Conservation (phyloP, 345 rosid species). For the Populus simonii region DNA sequence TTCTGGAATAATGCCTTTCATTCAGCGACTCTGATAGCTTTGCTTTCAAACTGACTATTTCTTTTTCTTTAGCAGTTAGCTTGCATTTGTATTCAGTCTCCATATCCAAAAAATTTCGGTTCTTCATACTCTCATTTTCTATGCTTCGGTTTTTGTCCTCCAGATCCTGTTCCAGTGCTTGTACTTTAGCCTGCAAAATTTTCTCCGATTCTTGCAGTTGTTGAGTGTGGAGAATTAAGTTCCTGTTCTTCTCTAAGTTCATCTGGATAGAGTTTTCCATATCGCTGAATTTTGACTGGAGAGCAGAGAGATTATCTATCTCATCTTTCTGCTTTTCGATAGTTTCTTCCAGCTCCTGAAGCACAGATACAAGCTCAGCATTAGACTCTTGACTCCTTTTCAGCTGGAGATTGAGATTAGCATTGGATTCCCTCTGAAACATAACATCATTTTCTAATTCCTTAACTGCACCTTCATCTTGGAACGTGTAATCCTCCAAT, state of each 20-base stretch:
- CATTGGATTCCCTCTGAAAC: constrained; percentile 43
- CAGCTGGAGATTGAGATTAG: constrained; percentile 45
- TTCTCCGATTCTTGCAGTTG: constrained; percentile 37
- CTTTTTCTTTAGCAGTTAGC: constrained; percentile 37
- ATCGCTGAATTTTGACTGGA: constrained; percentile 29
- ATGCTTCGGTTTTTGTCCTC: constrained; percentile 16
- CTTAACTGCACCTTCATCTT: constrained; percentile 18
- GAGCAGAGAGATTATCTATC: constrained; percentile 27
- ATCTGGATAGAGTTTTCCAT: constrained; percentile 26
- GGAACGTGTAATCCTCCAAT: constrained; percentile 24
- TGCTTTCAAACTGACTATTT: constrained; percentile 31
- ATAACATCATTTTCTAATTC: constrained; percentile 50
- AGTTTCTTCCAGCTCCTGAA: constrained; percentile 53
- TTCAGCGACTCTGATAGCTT: constrained; percentile 23
- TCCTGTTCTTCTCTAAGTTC: constrained; percentile 28
- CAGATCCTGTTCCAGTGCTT: constrained; percentile 33
- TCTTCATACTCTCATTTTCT: constrained; percentile 7
- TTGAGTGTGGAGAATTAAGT: constrained; percentile 23
- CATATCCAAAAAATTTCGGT: constrained; percentile 3
- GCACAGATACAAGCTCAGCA: constrained; percentile 52
- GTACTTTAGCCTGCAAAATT: constrained; percentile 32
- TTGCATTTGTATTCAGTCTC: constrained; percentile 25
- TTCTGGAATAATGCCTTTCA: constrained; percentile 12
- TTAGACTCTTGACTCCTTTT: constrained; percentile 63
- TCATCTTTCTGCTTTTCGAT: constrained; percentile 49